A percentile compares a stretch with the other conserved stretches of the same genome.
These are phyloP conservation scores for Beta macrorhiza DNA, from an alignment of 179 eudicot species.

Conservation along the genomic window DNA sequence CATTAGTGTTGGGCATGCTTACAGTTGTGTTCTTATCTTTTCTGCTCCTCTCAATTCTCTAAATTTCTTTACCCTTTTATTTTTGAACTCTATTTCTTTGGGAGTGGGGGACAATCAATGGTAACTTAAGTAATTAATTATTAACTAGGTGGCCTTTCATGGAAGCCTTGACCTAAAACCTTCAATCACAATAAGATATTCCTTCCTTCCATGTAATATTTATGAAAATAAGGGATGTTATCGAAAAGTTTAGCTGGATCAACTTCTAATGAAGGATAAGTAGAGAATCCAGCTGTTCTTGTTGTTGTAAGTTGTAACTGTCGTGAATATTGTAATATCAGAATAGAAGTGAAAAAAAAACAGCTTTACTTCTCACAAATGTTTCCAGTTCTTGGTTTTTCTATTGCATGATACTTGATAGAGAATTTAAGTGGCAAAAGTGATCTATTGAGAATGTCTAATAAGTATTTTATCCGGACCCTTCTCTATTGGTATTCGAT, in stretches of 20 bases:
- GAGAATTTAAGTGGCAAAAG: neutral
- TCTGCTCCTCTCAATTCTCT: too few species aligned
- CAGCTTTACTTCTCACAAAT: too few species aligned
- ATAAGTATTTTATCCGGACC: neutral
- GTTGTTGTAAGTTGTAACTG: neutral
- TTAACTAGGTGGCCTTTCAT: too few species aligned
- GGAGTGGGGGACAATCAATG: too few species aligned
- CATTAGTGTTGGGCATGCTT: too few species aligned
- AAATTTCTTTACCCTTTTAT: neutral
- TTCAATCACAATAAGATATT: neutral
- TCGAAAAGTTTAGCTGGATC: neutral
- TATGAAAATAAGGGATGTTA: neutral
- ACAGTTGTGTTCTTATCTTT: too few species aligned
- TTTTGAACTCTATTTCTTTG: too few species aligned
- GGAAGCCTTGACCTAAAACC: too few species aligned
- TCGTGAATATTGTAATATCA: neutral
- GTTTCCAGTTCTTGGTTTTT: neutral
- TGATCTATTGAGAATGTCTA: neutral
- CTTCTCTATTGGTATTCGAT: neutral
- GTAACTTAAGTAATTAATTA: too few species aligned
- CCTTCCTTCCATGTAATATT: neutral
- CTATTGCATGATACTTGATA: neutral
- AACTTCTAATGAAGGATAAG: neutral
- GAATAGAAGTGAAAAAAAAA: neutral
- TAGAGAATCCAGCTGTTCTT: neutral